Evolutionary conservation across 2,329 filamentous ascomycete species (phyloP), one percentile per base, ranked within the genome.

Genomic region (Colletotrichum magnum): DNA sequence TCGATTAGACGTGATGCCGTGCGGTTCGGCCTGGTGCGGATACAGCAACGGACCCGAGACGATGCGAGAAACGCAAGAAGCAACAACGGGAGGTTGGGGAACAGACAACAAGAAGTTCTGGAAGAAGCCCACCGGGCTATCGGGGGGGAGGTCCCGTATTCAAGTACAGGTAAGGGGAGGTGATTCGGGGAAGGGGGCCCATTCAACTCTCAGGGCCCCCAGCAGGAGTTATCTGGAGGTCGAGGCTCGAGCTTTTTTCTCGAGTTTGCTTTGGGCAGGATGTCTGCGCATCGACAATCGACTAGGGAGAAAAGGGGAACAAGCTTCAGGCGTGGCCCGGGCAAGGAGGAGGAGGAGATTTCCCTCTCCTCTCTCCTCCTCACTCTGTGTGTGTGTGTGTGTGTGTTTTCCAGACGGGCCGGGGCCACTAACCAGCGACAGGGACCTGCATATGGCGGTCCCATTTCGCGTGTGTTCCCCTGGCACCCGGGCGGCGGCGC

Each of bases 251-350:
- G 62, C 66, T 65, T 54, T 36, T 65, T 54, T 36, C 15, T 67
- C 57, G 62, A 57, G 21, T 57, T 69, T 53, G 52, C 62, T 16
- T 45, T 28, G 54, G 45, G 66, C 21, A 47, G 62, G 51, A 51
- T 61, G 62, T 66, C 66, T 69, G 67, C 67, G 67, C 67, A 69
- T 69, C 67, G 67, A 67, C 62, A 58, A 56, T 58, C 32, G 54
- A 61, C 67, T 69, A 69, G 63, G 36, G 57, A 67, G 67, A 69
- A 69, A 69, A 39, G 67, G 62, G 67, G 67, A 69, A 67, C 62
- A 67, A 69, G 62, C 67, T 67, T 69, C 67, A 69, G 67, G 67
- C 62, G 62, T 69, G 45, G 67, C 56, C 57, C 52, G 57, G 50
- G 62, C 67, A 57, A 69, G 50, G 62, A 69, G 57, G 50, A 56